phyloP scores from a whole-genome alignment of 1,284 basidiomycete species.

The Apiotrichum mycotoxinovorans region DNA sequence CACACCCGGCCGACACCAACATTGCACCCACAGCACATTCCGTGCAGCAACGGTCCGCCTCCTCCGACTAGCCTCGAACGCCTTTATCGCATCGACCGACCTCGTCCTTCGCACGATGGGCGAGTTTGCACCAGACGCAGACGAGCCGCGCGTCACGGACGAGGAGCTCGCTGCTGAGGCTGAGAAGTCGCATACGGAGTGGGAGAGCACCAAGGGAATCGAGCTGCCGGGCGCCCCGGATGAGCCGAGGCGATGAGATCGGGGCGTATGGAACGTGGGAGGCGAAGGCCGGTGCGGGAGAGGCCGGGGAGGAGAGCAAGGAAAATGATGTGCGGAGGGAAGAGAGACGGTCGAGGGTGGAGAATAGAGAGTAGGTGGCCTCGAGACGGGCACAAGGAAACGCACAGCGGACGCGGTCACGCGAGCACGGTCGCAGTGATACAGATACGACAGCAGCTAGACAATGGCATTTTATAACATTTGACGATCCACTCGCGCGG shows the following conservation, averaged over 20 bases:
- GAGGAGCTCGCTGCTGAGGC: constrained; percentile 34
- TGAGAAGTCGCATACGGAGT: constrained; percentile 20
- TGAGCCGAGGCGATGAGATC: background rate
- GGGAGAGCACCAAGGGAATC: constrained; percentile 37
- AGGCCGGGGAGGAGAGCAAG: too few species aligned
- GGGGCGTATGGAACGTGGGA: too few species aligned
- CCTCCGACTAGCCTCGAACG: constrained; percentile 74
- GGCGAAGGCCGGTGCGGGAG: too few species aligned
- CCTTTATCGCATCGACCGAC: constrained; percentile 81
- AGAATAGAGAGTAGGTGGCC: too few species aligned
- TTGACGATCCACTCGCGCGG: background rate
- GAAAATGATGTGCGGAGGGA: too few species aligned
- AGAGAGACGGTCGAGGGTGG: too few species aligned
- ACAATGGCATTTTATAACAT: too few species aligned
- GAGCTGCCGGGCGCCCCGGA: constrained; percentile 26
- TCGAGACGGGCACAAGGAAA: too few species aligned
- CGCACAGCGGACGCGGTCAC: too few species aligned
- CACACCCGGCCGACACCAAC: background rate
- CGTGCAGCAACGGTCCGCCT: constrained; percentile 71
- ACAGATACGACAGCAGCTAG: too few species aligned
- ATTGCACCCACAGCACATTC: constrained; percentile 25
- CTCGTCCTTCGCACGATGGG: constrained; percentile 75
- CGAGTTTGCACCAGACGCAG: constrained; percentile 57
- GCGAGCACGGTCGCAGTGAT: too few species aligned
- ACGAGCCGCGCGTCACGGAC: constrained; percentile 26